Evolutionary conservation across 1,139 yeast genomes (phyloP).

Genomic region (Nadsonia commutata): DNA sequence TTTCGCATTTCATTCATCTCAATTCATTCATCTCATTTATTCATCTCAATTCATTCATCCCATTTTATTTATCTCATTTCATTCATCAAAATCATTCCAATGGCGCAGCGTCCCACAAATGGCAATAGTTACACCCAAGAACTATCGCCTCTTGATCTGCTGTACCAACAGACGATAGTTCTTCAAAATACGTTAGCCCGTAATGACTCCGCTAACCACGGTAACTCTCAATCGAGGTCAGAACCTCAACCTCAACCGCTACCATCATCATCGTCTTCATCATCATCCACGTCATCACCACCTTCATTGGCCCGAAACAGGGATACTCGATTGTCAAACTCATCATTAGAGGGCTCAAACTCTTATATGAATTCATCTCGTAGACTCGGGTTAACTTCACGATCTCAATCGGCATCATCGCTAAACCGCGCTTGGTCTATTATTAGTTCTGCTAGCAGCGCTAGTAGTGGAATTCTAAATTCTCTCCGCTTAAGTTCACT

Average conservation of each 20-base stretch:
- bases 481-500: not conserved
- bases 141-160: not conserved
- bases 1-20: no score
- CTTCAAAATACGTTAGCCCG: not conserved
- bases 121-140: not conserved
- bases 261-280: not conserved
- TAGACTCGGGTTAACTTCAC: no score
- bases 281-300: not conserved
- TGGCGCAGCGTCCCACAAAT: no score
- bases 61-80: no score
- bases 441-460: not conserved
- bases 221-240: not conserved
- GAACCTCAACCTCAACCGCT: not conserved
- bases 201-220: not conserved
- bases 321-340: no score
- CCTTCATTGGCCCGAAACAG: no score
- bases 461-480: not conserved
- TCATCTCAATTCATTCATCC: no score
- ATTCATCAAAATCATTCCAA: no score
- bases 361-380: no score
- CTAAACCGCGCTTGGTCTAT: not conserved
- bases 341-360: no score
- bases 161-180: not conserved
- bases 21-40: no score
- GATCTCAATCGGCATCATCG: not conserved